Percentiles rank a stretch among this genome's conserved stretches.
Evolutionary conservation across 2,329 filamentous ascomycete species (phyloP).

Genomic region (Pseudonectria foliicola): DNA sequence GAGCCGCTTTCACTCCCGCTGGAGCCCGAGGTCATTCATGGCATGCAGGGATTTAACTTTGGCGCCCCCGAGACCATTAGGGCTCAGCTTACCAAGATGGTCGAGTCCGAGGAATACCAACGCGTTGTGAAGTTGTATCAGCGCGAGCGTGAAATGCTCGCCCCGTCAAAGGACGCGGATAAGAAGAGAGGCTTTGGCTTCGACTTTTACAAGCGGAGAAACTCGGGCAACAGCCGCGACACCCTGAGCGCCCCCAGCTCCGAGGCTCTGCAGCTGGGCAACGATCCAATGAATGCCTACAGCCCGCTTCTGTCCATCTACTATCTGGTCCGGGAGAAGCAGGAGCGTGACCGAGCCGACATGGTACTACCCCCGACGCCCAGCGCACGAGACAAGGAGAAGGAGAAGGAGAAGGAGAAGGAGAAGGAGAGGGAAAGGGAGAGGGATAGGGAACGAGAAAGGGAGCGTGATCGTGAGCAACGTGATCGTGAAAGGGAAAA

Average conservation of each 20-base stretch:
- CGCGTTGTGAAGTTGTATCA: conserved; percentile 66
- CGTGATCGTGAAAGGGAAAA: conserved; percentile 21
- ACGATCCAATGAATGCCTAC: conserved; percentile 87
- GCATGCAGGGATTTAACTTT: conserved; percentile 98
- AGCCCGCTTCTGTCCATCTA: conserved; percentile 91
- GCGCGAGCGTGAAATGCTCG: conserved; percentile 56
- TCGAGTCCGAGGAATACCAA: conserved; percentile 93
- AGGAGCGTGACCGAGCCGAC: conserved; percentile 61
- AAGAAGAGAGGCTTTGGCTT: conserved; percentile 83
- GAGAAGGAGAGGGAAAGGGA: conserved; percentile 14
- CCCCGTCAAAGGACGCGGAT: conserved; percentile 58
- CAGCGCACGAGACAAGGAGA: conserved; percentile 25
- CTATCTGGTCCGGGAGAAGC: conserved; percentile 91
- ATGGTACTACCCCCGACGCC: conserved; percentile 40
- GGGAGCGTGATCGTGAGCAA: conserved; percentile 18
- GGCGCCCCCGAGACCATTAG: conserved; percentile 79
- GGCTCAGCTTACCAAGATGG: conserved; percentile 71
- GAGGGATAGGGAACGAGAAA: conserved; percentile 12
- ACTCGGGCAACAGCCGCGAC: conserved; percentile 82
- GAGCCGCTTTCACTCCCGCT: conserved; percentile 82
- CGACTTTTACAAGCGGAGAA: conserved; percentile 93
- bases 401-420: conserved; percentile 15
- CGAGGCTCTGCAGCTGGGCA: conserved; percentile 74
- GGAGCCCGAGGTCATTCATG: conserved; percentile 74
- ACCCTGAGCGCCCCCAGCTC: conserved; percentile 77